Evolutionary conservation across 768 basidiomycete genomes (phyloP).

Genomic region (Lanmaoa rubissima): DNA sequence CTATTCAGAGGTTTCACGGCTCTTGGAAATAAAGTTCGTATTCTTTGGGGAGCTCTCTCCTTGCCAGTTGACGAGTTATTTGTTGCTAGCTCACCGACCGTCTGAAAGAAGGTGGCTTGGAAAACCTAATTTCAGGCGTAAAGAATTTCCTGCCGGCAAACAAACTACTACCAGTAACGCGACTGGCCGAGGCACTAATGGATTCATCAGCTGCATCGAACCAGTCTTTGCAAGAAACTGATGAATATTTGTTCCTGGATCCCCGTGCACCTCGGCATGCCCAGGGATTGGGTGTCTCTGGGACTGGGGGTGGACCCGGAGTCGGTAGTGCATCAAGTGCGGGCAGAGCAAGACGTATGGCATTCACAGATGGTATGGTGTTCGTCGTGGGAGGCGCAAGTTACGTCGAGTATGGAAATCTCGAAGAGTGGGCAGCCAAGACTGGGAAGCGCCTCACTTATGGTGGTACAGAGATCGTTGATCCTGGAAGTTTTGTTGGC

Average conservation of each 20-base stretch:
- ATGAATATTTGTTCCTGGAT: constrained; percentile 93
- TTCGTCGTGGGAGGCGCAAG: constrained; percentile 97
- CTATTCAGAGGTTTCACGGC: constrained; percentile 93
- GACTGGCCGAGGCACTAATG: constrained; percentile 95
- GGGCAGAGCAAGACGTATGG: constrained; percentile 59
- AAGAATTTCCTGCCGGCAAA: constrained; percentile 97
- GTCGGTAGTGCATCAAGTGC: constrained; percentile 32
- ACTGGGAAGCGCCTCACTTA: constrained; percentile 87
- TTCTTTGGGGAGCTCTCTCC: background rate
- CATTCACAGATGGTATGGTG: constrained; percentile 84
- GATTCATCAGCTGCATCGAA: constrained; percentile 93
- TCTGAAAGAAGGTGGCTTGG: constrained; percentile 92
- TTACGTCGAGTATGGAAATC: constrained; percentile 95
- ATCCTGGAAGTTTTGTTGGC: constrained; percentile 81
- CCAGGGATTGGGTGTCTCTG: constrained; percentile 47
- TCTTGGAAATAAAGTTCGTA: constrained; percentile 78
- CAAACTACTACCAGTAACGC: constrained; percentile 89
- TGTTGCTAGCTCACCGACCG: constrained; percentile 77
- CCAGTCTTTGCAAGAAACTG: constrained; percentile 92
- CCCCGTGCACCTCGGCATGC: constrained; percentile 72
- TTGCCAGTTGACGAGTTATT: background rate
- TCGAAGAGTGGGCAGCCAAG: constrained; percentile 88
- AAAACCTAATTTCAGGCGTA: constrained; percentile 95
- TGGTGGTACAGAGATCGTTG: constrained; percentile 93
- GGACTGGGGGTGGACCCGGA: constrained; percentile 44